These are phyloP conservation scores for Colletotrichum acutatum DNA, from an alignment of 2,329 filamentous ascomycete species.

Conservation along the genomic window DNA sequence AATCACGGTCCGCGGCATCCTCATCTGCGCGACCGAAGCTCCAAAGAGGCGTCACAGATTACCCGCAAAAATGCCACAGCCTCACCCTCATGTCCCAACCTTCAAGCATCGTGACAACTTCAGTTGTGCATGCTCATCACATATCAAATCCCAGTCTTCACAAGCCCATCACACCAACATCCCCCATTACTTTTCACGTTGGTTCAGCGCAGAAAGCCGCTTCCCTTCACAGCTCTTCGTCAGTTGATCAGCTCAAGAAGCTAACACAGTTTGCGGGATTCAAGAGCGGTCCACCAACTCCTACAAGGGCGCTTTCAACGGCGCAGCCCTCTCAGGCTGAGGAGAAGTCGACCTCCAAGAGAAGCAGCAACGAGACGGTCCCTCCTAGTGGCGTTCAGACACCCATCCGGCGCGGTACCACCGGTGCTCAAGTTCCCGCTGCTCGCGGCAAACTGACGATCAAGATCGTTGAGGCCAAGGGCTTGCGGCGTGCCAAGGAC, in stretches of 20 bases:
- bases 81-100: conserved; percentile 66
- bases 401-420: conserved; percentile 52
- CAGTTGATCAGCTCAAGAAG: conserved; percentile 79
- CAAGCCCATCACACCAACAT: conserved; percentile 60
- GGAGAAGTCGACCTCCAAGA: conserved; percentile 46
- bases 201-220: conserved; percentile 49
- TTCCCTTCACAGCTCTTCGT: conserved; percentile 65
- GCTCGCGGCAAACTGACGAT: conserved; percentile 91
- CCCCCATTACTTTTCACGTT: conserved; percentile 58
- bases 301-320: conserved; percentile 84
- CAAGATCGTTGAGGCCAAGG: conserved; percentile 87
- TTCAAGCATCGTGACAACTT: conserved; percentile 72
- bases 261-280: conserved; percentile 85
- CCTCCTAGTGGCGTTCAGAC: conserved; percentile 65
- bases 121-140: conserved; percentile 72
- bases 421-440: conserved; percentile 72
- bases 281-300: conserved; percentile 94
- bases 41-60: conserved; percentile 57
- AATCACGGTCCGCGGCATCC: conserved; percentile 45
- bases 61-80: conserved; percentile 54
- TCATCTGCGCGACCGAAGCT: conserved; percentile 48
- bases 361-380: conserved; percentile 54
- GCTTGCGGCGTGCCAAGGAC: conserved; percentile 83
- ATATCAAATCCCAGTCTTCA: conserved; percentile 73
- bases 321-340: conserved; percentile 64